A percentile compares a stretch with the other conserved stretches of the same genome.
Evolutionary conservation across 352 stramenopile genomes (phyloP).

Genomic region (Phytophthora foliorum): DNA sequence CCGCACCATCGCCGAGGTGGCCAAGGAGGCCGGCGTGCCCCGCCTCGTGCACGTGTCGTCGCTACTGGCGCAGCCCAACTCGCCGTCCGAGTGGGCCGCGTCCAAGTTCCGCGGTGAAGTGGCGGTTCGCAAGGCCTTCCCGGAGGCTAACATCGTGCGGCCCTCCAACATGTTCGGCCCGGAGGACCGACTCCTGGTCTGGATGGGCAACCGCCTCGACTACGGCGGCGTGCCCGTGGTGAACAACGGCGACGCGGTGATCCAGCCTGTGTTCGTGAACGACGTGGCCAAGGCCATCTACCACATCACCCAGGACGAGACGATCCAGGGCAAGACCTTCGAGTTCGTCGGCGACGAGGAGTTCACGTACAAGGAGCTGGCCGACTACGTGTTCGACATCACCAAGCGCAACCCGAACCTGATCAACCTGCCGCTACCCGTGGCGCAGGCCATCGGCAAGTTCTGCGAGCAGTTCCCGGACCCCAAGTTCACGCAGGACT

Average conservation of each 20-base stretch:
- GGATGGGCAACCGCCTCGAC: conserved; percentile 80
- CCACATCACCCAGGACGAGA: conserved; percentile 79
- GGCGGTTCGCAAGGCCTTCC: conserved; percentile 93
- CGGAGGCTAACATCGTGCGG: conserved; percentile 96
- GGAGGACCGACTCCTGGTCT: conserved; percentile 97
- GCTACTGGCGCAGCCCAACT: conserved; percentile 85
- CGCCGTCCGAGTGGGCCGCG: conserved; percentile 80
- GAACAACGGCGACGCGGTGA: conserved; percentile 93
- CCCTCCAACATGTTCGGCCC: conserved; percentile 96
- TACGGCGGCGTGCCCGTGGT: conserved; percentile 91
- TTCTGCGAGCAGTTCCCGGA: conserved; percentile 87
- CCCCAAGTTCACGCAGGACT: conserved; percentile 86
- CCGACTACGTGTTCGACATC: conserved; percentile 96
- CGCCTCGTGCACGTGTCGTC: conserved; percentile 89
- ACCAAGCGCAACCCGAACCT: conserved; percentile 81
- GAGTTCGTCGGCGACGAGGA: conserved; percentile 97
- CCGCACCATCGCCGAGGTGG: conserved; percentile 83
- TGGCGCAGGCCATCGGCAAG: conserved; percentile 84
- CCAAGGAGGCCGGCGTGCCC: conserved; percentile 79
- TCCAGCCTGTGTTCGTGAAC: conserved; percentile 94
- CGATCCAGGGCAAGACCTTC: conserved; percentile 94
- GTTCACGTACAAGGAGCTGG: conserved; percentile 98
- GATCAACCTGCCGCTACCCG: conserved; percentile 83
- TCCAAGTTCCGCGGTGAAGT: conserved; percentile 91
- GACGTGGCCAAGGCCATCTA: conserved; percentile 87